Evolutionary conservation across 345 rosid genomes (phyloP).

Genomic region (Laguncularia racemosa): DNA sequence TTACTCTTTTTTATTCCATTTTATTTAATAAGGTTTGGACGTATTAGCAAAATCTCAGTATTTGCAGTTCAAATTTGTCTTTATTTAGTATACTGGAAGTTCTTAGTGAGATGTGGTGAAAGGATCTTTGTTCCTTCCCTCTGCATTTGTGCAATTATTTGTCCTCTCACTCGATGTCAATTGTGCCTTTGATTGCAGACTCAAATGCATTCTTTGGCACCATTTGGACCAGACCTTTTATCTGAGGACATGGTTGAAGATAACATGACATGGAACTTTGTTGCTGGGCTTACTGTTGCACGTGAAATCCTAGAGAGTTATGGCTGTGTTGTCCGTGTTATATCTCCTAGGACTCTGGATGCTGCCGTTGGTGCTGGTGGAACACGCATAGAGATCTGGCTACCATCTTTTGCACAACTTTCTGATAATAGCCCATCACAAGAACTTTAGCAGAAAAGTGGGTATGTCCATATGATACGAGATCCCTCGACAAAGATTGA

Average conservation of each 20-base stretch:
- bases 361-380: slow-evolving; percentile 83
- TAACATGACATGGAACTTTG: slow-evolving; percentile 98
- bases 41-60: too few relatives aligned
- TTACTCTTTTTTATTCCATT: too few relatives aligned
- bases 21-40: too few relatives aligned
- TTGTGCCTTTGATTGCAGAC: slow-evolving; percentile 45
- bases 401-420: slow-evolving; percentile 45
- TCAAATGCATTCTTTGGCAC: slow-evolving; percentile 77
- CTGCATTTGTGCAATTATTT: too few relatives aligned
- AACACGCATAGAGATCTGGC: slow-evolving; percentile 80
- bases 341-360: slow-evolving; percentile 58
- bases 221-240: slow-evolving; percentile 70
- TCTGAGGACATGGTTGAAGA: slow-evolving; percentile 79
- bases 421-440: background rate
- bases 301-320: slow-evolving; percentile 88
- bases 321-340: slow-evolving; percentile 76
- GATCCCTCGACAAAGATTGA: too few relatives aligned
- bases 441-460: slow-evolving; percentile 1
- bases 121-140: too few relatives aligned
- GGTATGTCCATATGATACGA: background rate
- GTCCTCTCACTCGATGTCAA: too few relatives aligned
- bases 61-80: too few relatives aligned
- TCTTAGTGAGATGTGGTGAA: too few relatives aligned
- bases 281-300: slow-evolving; percentile 83
- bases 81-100: too few relatives aligned